These are phyloP conservation scores for Spongospora subterranea DNA, from an alignment of 208 protist genomes.

Conservation along the genomic window DNA sequence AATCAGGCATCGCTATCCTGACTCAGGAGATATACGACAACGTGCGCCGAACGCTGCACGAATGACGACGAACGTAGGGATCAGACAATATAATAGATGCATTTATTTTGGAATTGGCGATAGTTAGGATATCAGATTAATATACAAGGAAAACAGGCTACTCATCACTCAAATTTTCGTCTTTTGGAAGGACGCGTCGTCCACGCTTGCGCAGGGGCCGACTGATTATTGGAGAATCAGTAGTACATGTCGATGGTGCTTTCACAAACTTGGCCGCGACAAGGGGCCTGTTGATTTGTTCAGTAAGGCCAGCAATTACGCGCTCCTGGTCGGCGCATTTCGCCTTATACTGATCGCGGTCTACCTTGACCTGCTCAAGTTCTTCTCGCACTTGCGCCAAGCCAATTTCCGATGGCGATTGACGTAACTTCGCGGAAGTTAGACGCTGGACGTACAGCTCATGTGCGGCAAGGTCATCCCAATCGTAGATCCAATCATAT, in stretches of 20 bases:
- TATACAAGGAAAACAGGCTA: too few relatives aligned
- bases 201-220: too few relatives aligned
- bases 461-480: slow-evolving; percentile 46
- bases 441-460: slow-evolving; percentile 49
- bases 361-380: neutral
- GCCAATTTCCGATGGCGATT: slow-evolving; percentile 9
- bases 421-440: neutral
- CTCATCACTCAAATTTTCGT: too few relatives aligned
- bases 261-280: too few relatives aligned
- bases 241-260: too few relatives aligned
- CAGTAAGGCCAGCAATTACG: neutral
- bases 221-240: too few relatives aligned
- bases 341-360: slow-evolving; percentile 16
- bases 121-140: too few relatives aligned
- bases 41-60: too few relatives aligned
- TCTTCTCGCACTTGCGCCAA: neutral
- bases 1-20: neutral
- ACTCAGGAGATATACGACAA: slow-evolving; percentile 35
- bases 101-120: too few relatives aligned
- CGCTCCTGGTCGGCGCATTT: slow-evolving; percentile 20
- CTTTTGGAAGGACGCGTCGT: too few relatives aligned
- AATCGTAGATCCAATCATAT: slow-evolving; percentile 53
- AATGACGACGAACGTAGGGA: too few relatives aligned
- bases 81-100: too few relatives aligned
- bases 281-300: neutral